Conservation (phyloP, 1,284 basidiomycete species). For the Naganishia liquefaciens region DNA sequence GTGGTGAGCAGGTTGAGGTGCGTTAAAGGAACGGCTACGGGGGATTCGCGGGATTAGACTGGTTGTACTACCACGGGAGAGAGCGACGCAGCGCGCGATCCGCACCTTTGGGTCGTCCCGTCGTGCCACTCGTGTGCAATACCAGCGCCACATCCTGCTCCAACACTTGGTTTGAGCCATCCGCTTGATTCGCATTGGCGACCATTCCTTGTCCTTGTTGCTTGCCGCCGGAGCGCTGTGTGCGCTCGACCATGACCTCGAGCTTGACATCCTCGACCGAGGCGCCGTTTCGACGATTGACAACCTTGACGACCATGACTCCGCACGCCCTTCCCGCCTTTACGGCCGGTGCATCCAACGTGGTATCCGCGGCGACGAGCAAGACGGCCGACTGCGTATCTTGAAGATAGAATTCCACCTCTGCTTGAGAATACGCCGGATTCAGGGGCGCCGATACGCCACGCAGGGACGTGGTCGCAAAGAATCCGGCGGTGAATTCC, state of each 20-base stretch:
- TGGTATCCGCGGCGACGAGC: slow-evolving; percentile 17
- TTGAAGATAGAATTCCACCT: slow-evolving; percentile 52
- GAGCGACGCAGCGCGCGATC: slow-evolving; percentile 41
- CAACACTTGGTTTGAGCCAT: slow-evolving; percentile 33
- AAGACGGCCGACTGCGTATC: slow-evolving; percentile 51
- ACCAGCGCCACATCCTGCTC: slow-evolving; percentile 62
- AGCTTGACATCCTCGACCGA: too few relatives aligned
- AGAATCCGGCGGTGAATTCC: slow-evolving; percentile 53
- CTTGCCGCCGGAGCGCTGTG: too few relatives aligned
- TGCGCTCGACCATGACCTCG: too few relatives aligned
- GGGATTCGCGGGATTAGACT: background rate
- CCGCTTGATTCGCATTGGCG: slow-evolving; percentile 26
- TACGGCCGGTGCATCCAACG: slow-evolving; percentile 34
- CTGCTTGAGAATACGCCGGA: slow-evolving; percentile 53
- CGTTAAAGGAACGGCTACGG: slow-evolving; percentile 63
- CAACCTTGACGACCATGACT: slow-evolving; percentile 32
- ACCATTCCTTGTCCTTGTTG: too few relatives aligned
- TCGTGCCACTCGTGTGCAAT: slow-evolving; percentile 61
- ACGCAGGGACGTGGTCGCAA: slow-evolving; percentile 37
- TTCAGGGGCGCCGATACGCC: slow-evolving; percentile 55
- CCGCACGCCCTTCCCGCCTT: slow-evolving; percentile 41
- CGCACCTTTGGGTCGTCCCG: slow-evolving; percentile 57
- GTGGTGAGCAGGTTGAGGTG: slow-evolving; percentile 64
- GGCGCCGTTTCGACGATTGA: too few relatives aligned
- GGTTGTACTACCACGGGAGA: background rate